Base-by-base conservation (phyloP, 108 stramenopile genomes). In the Skeletonema tropicum region DNA sequence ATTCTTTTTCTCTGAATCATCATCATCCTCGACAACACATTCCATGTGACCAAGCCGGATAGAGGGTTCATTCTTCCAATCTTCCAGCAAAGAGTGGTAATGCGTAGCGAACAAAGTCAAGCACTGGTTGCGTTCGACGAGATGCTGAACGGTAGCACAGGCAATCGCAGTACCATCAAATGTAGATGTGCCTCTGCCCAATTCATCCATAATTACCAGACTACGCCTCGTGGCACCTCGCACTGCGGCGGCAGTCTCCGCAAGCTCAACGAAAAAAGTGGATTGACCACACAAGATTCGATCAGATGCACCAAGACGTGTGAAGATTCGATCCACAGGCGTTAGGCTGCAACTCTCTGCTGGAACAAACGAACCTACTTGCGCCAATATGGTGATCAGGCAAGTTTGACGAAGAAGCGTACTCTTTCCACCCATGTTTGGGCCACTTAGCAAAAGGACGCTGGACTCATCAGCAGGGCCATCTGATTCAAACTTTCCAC, bases 91-190 rank as follows among this genome's bases (percentile, higher is more conserved):
- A 21, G 93, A 90, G 76, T 99, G 99, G 49, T 83, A 83, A 77
- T 99, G 99, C 19, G 99, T 99, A 15, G 99, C 99, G 71, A 99
- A 99, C 73, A 99, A 80, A 13, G 86, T 83, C 63, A 98, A 73
- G 82, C 97, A 98, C 70, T 90, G 76, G 42, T 85, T 92, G 7
- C 92, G 70, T 75, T 95, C 87, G 10, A 99, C 93, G 9, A 99
- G 81, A 73, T 96, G 93, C 75, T 97, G 87, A 29, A 98, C 95
- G 9, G 97, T 96, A 14, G 98, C 97, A 76, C 96, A 92, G 7
- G 99, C 99, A 86, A 99, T 99, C 25, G 99, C 99, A 31, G 98
- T 98, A 32, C 99, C 99, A 76, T 99, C 99, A 73, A 99, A 99
- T 1, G 99, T 99, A 14, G 90, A 87, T 12, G 99, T 99, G 48